These are phyloP conservation scores for Backusella psychrophila DNA, from an alignment of 192 early-diverging fungal species.

Conservation along the genomic window DNA sequence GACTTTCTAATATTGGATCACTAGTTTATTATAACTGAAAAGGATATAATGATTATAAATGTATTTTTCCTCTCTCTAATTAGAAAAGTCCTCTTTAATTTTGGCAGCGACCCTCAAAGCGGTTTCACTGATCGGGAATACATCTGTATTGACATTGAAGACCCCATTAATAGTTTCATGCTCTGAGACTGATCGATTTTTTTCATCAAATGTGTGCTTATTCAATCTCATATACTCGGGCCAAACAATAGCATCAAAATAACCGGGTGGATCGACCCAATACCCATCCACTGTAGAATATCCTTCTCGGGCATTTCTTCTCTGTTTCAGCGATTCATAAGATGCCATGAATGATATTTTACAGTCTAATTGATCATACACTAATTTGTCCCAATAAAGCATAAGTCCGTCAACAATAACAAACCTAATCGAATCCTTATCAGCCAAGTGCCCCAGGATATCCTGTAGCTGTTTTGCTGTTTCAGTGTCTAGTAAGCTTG, in stretches of 20 bases:
- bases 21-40: no score
- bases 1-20: no score
- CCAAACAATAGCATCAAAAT: conserved; percentile 77
- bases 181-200: neutral
- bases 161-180: conserved; percentile 9
- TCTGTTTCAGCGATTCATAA: conserved; percentile 56
- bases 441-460: neutral
- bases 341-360: conserved; percentile 60
- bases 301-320: conserved; percentile 61
- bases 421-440: conserved; percentile 29
- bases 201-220: conserved; percentile 32
- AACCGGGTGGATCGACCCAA: conserved; percentile 75
- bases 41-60: no score
- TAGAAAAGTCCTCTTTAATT: neutral
- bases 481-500: neutral
- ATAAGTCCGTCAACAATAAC: conserved; percentile 81
- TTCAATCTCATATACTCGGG: conserved; percentile 62
- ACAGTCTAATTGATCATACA: conserved; percentile 45
- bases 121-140: conserved; percentile 9
- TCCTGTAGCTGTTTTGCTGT: neutral
- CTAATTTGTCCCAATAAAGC: conserved; percentile 54
- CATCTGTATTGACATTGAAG: conserved; percentile 24
- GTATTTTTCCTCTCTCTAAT: neutral
- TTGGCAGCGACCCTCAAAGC: conserved; percentile 8
- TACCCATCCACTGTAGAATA: conserved; percentile 79